A percentile compares a stretch with the other conserved stretches of the same genome.
These are phyloP conservation scores for Penicillium sp. DNA, from an alignment of 2,329 filamentous ascomycete genomes.

Conservation along the genomic window DNA sequence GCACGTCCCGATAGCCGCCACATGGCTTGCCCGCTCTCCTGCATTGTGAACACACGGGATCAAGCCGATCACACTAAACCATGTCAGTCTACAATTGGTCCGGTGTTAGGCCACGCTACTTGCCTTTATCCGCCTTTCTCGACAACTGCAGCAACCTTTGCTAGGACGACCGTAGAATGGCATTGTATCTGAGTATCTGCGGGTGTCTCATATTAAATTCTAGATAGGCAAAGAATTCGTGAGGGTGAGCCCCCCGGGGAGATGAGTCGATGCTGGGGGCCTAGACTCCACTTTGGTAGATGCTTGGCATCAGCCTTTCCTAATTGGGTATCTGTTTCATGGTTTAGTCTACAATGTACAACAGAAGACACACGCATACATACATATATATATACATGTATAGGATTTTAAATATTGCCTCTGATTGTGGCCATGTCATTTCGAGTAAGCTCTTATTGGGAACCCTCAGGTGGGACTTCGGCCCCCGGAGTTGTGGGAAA, in stretches of 20 bases:
- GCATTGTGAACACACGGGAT: constrained; percentile 27
- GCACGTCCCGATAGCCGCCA: constrained; percentile 26
- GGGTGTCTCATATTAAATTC: not conserved
- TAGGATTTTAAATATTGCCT: not conserved
- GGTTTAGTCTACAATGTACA: not conserved
- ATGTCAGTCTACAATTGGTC: not conserved
- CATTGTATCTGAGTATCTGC: constrained; percentile 10
- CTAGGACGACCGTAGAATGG: constrained; percentile 22
- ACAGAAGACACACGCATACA: too few relatives aligned
- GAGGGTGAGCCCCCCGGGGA: not conserved
- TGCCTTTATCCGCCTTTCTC: constrained; percentile 23
- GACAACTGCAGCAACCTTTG: constrained; percentile 21
- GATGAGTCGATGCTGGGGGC: not conserved
- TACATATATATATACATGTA: too few relatives aligned
- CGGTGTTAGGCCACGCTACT: not conserved
- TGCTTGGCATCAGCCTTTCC: constrained; percentile 7
- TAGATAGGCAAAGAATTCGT: constrained; percentile 16
- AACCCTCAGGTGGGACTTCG: not conserved
- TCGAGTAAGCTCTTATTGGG: not conserved
- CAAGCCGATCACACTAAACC: constrained; percentile 24
- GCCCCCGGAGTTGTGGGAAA: not conserved
- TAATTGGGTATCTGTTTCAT: constrained; percentile 13
- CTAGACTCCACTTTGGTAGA: not conserved
- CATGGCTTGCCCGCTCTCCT: constrained; percentile 24
- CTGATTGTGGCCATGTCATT: not conserved